Base-by-base conservation (phyloP, 2,329 filamentous ascomycete genomes). In the Bipolaris zeicola region DNA sequence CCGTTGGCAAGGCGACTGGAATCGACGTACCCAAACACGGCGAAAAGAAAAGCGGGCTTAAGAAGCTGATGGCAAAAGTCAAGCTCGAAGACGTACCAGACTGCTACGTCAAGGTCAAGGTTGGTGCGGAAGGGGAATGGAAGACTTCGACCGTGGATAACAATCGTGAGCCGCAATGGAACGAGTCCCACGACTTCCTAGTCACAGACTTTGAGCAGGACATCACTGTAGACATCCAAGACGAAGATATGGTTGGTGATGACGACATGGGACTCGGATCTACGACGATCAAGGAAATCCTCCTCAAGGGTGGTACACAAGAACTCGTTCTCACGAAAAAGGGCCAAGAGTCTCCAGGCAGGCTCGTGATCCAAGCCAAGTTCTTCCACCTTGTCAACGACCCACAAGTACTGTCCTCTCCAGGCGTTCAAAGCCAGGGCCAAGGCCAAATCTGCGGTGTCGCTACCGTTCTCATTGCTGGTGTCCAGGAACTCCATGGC, bases 111-210 rank as follows among this genome's bases (percentile, higher is more conserved):
- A 78, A 78, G 45, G 77, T 80, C 58, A 73, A 59, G 18, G 64
- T 82, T 16, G 79, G 79, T 31, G 78, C 78, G 2, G 79, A 79
- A 60, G 68, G 69, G 5, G 69, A 74, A 36, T 82, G 80, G 80
- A 75, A 76, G 39, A 81, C 80, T 0, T 69, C 72, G 2, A 74
- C 72, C 3, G 75, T 78, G 57, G 76, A 80, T 58, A 79, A 81
- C 60, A 67, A 75, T 31, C 69, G 69, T 31, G 70, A 79, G 33
- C 80, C 80, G 0, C 72, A 70, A 22, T 82, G 80, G 80, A 78
- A 81, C 61, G 80, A 82, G 65, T 80, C 78, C 1, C 75, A 78
- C 57, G 80, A 82, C 62, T 82, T 82, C 65, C 68, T 82, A 1
- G 74, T 82, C 1, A 65, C 72, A 7, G 80, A 82, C 58, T 73